Evolutionary conservation across 805 yeast species (phyloP).

Genomic region (Pichia phayaonensis): DNA sequence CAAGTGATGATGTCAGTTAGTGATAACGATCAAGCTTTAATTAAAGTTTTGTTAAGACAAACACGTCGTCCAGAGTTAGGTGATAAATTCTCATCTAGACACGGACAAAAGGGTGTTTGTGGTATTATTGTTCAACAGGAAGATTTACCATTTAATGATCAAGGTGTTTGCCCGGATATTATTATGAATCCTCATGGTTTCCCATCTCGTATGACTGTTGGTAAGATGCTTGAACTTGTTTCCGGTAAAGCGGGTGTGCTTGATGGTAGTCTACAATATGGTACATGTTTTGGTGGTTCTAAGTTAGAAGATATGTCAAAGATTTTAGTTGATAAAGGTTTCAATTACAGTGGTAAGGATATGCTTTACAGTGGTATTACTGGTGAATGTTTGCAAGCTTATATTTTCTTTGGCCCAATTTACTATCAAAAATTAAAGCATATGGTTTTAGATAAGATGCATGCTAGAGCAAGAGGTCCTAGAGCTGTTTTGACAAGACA

Average conservation of each 20-base stretch:
- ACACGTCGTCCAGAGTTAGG: slow-evolving; percentile 97
- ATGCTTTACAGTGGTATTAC: slow-evolving; percentile 96
- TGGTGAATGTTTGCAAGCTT: slow-evolving; percentile 95
- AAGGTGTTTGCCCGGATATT: slow-evolving; percentile 89
- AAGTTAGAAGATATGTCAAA: slow-evolving; percentile 91
- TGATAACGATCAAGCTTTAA: slow-evolving; percentile 89
- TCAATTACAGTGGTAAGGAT: slow-evolving; percentile 92
- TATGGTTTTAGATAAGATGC: slow-evolving; percentile 99
- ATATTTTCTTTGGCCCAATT: slow-evolving; percentile 97
- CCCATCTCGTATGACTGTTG: slow-evolving; percentile 99
- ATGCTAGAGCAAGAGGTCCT: slow-evolving; percentile 98
- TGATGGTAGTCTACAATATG: slow-evolving; percentile 86
- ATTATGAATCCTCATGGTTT: slow-evolving; percentile 99
- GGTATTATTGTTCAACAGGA: slow-evolving; percentile 97
- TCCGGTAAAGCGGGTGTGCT: slow-evolving; percentile 97
- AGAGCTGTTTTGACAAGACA: slow-evolving; percentile 96
- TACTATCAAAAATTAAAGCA: slow-evolving; percentile 97
- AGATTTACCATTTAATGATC: slow-evolving; percentile 91
- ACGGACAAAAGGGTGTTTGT: slow-evolving; percentile 99
- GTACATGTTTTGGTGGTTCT: slow-evolving; percentile 99
- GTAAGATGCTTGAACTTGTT: slow-evolving; percentile 93
- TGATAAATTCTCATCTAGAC: slow-evolving; percentile 94
- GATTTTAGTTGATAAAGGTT: slow-evolving; percentile 84
- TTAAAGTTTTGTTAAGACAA: slow-evolving; percentile 87
- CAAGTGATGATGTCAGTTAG: slow-evolving; percentile 97